These are phyloP conservation scores for Casuarina cunninghamiana DNA, from an alignment of 306 rosid genomes.

Conservation along the genomic window DNA sequence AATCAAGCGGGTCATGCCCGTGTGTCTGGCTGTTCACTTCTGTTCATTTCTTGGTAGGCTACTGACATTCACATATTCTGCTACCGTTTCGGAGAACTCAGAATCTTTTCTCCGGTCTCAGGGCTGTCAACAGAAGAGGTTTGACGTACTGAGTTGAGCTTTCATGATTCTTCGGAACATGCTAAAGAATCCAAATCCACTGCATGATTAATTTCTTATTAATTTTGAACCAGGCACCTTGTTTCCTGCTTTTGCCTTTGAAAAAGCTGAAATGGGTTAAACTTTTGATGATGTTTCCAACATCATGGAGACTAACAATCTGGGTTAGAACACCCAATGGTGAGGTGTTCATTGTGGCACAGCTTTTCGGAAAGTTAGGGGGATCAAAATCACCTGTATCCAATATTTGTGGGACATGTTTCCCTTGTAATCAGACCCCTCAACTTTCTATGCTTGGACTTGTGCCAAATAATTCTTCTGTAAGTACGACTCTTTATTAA, in stretches of 20 bases:
- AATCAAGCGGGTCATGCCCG: no score
- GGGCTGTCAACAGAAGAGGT: not conserved
- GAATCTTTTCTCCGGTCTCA: constrained; percentile 4
- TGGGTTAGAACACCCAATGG: not conserved
- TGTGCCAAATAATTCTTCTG: not conserved
- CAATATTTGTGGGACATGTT: constrained; percentile 12
- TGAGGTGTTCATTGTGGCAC: constrained; percentile 12
- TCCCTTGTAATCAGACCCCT: not conserved
- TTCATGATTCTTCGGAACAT: not conserved
- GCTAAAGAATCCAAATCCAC: constrained; percentile 1
- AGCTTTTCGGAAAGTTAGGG: not conserved
- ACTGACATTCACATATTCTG: no score
- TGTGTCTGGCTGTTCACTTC: no score
- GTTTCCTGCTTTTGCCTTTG: not conserved
- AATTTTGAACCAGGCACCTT: not conserved
- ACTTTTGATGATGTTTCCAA: constrained; percentile 5
- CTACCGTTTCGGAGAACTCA: not conserved
- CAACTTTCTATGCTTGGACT: no score
- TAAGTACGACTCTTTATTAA: not conserved
- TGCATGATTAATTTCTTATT: not conserved
- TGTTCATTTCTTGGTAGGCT: no score
- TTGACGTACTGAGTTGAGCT: not conserved
- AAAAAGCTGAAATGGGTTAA: not conserved
- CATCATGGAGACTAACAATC: not conserved
- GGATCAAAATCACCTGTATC: not conserved